These are phyloP conservation scores for Cladophialophora bantiana DNA, from an alignment of 2,329 filamentous ascomycete genomes.

Conservation along the genomic window DNA sequence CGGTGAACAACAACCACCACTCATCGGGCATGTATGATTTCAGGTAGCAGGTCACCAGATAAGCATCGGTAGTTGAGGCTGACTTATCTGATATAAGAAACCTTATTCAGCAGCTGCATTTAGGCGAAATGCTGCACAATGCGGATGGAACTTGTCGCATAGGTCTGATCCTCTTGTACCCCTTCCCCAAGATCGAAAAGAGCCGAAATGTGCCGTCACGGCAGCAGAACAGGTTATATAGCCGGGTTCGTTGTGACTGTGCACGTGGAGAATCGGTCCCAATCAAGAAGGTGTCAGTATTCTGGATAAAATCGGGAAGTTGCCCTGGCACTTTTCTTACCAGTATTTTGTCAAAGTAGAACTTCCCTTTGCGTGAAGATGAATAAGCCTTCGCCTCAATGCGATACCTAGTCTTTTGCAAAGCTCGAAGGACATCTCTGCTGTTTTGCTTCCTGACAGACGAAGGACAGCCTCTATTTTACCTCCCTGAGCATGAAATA, in stretches of 20 bases:
- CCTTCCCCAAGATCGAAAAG: neutral
- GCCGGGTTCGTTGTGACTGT: neutral
- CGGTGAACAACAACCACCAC: neutral
- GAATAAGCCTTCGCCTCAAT: neutral
- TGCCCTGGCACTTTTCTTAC: neutral
- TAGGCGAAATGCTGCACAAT: neutral
- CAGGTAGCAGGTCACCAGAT: neutral
- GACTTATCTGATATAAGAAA: conserved; percentile 14
- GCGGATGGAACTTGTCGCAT: neutral
- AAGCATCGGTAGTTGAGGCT: conserved; percentile 1
- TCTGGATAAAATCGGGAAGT: neutral
- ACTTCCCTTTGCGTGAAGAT: neutral
- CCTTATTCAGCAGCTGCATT: conserved; percentile 10
- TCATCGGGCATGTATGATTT: neutral
- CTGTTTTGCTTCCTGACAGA: neutral
- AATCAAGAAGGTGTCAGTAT: neutral
- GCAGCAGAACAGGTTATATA: neutral
- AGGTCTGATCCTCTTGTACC: neutral
- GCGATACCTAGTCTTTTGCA: neutral
- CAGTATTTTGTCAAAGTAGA: neutral
- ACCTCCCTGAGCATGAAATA: conserved; percentile 27
- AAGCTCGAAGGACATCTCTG: neutral
- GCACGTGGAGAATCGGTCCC: neutral
- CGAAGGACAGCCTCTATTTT: neutral
- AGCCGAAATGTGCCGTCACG: neutral